Conservation (phyloP, 306 rosid genomes). For the Rosa chinensis region DNA sequence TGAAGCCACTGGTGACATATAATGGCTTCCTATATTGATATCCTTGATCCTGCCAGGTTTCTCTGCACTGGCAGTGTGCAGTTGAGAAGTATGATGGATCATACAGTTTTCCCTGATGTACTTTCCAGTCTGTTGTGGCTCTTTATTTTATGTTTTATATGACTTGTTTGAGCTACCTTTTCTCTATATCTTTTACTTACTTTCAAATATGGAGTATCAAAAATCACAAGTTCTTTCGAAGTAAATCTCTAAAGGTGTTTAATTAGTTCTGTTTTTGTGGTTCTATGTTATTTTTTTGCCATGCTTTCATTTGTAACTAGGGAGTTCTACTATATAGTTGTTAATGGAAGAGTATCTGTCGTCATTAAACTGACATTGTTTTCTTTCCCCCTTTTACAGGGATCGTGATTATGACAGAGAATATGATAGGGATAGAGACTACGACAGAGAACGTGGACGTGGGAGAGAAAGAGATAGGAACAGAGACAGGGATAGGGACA, state of each 20-base stretch:
- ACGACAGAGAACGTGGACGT: conserved; percentile 77
- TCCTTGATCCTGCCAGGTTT: conserved; percentile 94
- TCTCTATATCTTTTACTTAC: neutral
- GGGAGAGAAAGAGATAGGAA: conserved; percentile 72
- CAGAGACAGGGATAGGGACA: conserved; percentile 46
- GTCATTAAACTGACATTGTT: conserved; percentile 7
- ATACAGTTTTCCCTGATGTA: conserved; percentile 36
- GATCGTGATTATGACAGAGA: conserved; percentile 90
- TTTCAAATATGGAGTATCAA: neutral
- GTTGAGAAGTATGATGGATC: conserved; percentile 99
- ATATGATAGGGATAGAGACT: conserved; percentile 65
- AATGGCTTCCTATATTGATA: conserved; percentile 76
- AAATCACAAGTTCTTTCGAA: neutral
- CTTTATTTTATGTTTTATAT: neutral
- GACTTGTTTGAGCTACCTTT: neutral
- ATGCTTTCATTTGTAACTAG: neutral
- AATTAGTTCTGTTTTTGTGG: neutral
- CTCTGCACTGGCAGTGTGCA: conserved; percentile 99
- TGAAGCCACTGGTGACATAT: conserved; percentile 60
- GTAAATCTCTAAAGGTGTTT: neutral
- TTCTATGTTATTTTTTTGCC: neutral
- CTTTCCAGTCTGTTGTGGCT: conserved; percentile 4
- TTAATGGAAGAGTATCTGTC: neutral
- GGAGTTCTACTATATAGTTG: neutral
- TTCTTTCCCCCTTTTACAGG: conserved; percentile 36